Conservation (phyloP, 2,329 filamentous ascomycete species). For the Pseudonectria buxi region DNA sequence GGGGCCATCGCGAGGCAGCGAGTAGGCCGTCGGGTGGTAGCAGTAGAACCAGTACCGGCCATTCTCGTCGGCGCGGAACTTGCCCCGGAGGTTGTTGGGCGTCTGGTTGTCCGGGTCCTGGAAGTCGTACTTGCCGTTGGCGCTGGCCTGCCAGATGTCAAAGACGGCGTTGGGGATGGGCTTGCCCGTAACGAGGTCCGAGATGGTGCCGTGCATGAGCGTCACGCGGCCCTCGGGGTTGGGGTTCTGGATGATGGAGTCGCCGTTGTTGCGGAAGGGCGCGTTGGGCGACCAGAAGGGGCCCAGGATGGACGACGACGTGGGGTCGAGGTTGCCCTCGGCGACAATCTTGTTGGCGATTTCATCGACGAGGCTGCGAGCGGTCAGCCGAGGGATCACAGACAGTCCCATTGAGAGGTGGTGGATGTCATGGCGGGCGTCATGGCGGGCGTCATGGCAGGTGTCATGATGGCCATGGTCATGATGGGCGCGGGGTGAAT, state of each 20-base stretch:
- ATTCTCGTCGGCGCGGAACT: conserved; percentile 62
- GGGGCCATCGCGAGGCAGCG: conserved; percentile 56
- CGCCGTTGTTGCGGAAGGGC: conserved; percentile 60
- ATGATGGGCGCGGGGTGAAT: too few species aligned
- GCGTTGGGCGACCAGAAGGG: conserved; percentile 70
- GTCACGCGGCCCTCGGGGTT: conserved; percentile 51
- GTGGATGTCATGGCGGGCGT: too few species aligned
- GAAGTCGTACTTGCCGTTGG: conserved; percentile 69
- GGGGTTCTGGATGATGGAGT: conserved; percentile 55
- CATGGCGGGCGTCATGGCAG: too few species aligned
- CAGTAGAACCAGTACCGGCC: conserved; percentile 67
- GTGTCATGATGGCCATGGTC: not conserved
- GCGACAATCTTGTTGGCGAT: conserved; percentile 56
- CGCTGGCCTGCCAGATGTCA: conserved; percentile 68
- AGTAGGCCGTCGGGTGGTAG: conserved; percentile 64
- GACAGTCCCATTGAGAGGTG: too few species aligned
- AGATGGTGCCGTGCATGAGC: conserved; percentile 61
- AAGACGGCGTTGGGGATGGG: conserved; percentile 60
- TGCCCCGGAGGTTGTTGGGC: conserved; percentile 66
- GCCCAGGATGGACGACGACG: conserved; percentile 65
- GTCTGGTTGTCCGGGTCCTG: conserved; percentile 63
- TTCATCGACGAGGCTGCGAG: conserved; percentile 45
- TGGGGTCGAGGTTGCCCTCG: conserved; percentile 54
- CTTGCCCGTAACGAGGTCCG: conserved; percentile 55
- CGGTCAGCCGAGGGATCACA: too few species aligned